Percentiles rank a stretch among this genome's conserved stretches.
Evolutionary conservation across 2,329 filamentous ascomycete species (phyloP).

Genomic region (Ciborinia camelliae): DNA sequence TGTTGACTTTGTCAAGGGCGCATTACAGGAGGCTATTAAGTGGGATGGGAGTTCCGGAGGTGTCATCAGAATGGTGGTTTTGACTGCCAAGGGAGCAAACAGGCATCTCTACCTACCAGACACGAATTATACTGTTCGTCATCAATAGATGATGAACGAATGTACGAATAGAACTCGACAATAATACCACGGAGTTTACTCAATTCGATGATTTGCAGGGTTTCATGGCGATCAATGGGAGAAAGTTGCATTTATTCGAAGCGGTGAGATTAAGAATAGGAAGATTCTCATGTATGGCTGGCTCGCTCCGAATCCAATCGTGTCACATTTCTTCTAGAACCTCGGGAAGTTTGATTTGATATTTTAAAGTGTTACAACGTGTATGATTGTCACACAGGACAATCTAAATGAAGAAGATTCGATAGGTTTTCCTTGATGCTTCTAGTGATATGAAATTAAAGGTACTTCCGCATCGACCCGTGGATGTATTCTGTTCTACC

Average conservation of each 20-base stretch:
- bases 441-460: neutral
- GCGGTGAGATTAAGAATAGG: slow-evolving; percentile 28
- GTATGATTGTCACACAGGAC: slow-evolving; percentile 8
- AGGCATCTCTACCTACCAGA: slow-evolving; percentile 95
- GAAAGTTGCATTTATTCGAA: slow-evolving; percentile 8
- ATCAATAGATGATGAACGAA: slow-evolving; percentile 49
- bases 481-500: neutral
- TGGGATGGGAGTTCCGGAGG: slow-evolving; percentile 99
- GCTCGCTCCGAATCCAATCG: neutral
- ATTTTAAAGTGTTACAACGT: neutral
- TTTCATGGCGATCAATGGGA: slow-evolving; percentile 25
- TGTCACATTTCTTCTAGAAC: neutral
- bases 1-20: slow-evolving; percentile 86
- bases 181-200: slow-evolving; percentile 33
- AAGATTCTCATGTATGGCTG: neutral
- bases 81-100: slow-evolving; percentile 85
- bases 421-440: neutral
- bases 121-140: slow-evolving; percentile 62
- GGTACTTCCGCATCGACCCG: neutral
- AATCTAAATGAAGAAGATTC: neutral
- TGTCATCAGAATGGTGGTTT: slow-evolving; percentile 95
- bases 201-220: slow-evolving; percentile 16
- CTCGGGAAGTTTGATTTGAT: slow-evolving; percentile 9
- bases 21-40: slow-evolving; percentile 92
- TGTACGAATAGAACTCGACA: slow-evolving; percentile 37